Conservation (phyloP, 2,329 filamentous ascomycete genomes). For the Sphaerulina musiva region DNA sequence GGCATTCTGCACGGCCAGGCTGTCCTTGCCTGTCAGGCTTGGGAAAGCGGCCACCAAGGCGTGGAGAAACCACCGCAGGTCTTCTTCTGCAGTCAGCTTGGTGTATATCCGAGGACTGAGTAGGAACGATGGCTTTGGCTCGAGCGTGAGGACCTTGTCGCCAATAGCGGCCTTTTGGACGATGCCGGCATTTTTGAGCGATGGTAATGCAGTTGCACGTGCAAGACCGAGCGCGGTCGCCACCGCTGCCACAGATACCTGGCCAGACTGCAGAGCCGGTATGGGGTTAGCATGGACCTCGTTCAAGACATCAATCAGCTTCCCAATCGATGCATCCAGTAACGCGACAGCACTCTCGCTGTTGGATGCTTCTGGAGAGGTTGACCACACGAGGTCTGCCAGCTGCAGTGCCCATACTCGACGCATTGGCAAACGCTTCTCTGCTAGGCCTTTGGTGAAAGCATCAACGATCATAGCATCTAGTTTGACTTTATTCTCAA, state of each 20-base stretch:
- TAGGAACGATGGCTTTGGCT: conserved; percentile 82
- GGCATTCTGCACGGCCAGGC: conserved; percentile 26
- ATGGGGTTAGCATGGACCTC: conserved; percentile 74
- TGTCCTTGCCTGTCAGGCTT: conserved; percentile 29
- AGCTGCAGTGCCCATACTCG: conserved; percentile 73
- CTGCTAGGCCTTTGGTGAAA: conserved; percentile 72
- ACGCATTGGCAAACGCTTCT: conserved; percentile 74
- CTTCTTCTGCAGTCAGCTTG: conserved; percentile 67
- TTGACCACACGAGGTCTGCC: conserved; percentile 62
- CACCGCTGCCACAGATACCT: conserved; percentile 74
- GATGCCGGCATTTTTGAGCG: conserved; percentile 51
- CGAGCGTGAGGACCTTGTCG: conserved; percentile 59
- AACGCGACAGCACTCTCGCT: conserved; percentile 44
- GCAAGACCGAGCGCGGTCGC: conserved; percentile 57
- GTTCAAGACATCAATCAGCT: conserved; percentile 63
- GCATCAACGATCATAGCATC: conserved; percentile 63
- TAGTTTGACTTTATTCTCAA: conserved; percentile 56
- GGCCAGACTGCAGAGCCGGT: conserved; percentile 70
- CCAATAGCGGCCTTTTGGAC: conserved; percentile 58
- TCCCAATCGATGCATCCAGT: conserved; percentile 46
- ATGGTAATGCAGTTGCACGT: conserved; percentile 47
- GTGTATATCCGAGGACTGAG: conserved; percentile 78
- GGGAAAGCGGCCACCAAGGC: conserved; percentile 58
- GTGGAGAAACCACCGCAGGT: conserved; percentile 68
- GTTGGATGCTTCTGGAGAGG: conserved; percentile 45